phyloP scores from a whole-genome alignment of 140 eudicot genomes.

The Cichorium intybus region DNA sequence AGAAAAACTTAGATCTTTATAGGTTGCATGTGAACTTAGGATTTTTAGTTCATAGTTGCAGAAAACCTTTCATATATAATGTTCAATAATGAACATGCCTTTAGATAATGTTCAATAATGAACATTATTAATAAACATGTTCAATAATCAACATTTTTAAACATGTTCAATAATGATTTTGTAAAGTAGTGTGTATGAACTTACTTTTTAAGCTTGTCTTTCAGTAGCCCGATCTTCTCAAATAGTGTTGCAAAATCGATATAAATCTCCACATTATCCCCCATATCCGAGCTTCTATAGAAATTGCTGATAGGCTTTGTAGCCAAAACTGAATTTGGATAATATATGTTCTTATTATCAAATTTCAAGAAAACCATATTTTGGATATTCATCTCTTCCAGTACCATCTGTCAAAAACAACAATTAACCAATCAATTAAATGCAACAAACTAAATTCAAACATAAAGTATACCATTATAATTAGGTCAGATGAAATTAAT shows the following conservation, averaged over 20 bases:
- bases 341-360: slow-evolving; percentile 72
- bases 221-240: slow-evolving; percentile 57
- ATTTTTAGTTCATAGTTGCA: too few relatives aligned
- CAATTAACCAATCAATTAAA: not conserved
- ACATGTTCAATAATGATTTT: too few relatives aligned
- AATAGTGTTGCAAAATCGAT: slow-evolving; percentile 68
- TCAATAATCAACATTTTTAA: too few relatives aligned
- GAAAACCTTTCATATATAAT: too few relatives aligned
- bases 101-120: too few relatives aligned
- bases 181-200: slow-evolving; percentile 30
- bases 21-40: too few relatives aligned
- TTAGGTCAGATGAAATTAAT: too few relatives aligned
- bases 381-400: slow-evolving; percentile 91
- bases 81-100: too few relatives aligned
- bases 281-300: slow-evolving; percentile 89
- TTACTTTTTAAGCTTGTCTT: slow-evolving; percentile 60
- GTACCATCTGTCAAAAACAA: slow-evolving; percentile 60
- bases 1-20: too few relatives aligned
- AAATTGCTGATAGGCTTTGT: slow-evolving; percentile 86
- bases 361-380: slow-evolving; percentile 68
- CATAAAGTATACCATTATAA: too few relatives aligned
- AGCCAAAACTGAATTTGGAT: too few relatives aligned
- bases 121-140: too few relatives aligned
- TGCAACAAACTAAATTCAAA: not conserved
- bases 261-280: slow-evolving; percentile 59